Conservation (phyloP, 1,284 basidiomycete species). For the Moesziomyces sp. region DNA sequence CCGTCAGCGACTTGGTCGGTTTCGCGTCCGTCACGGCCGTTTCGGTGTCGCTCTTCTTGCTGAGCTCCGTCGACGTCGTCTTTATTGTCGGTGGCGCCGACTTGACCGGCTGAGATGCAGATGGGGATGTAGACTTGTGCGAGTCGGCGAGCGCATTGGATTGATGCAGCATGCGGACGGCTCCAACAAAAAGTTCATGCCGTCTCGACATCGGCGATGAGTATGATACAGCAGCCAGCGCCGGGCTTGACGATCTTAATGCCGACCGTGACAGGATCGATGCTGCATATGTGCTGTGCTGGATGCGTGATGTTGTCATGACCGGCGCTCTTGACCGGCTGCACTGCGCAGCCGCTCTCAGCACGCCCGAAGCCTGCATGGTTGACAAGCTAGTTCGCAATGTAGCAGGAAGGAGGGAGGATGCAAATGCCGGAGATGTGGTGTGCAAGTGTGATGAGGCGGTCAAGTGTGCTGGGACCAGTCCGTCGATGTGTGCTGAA, state of each 20-base stretch:
- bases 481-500: neutral
- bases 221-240: neutral
- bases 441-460: constrained; percentile 1
- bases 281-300: neutral
- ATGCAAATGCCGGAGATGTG: neutral
- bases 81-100: constrained; percentile 7
- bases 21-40: constrained; percentile 13
- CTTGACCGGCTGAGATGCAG: constrained; percentile 1
- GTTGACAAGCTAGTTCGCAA: neutral
- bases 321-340: constrained; percentile 8
- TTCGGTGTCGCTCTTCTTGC: constrained; percentile 4
- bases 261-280: neutral
- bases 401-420: neutral
- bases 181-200: constrained; percentile 17
- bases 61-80: neutral
- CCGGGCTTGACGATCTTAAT: neutral
- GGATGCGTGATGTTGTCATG: constrained; percentile 1
- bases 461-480: neutral
- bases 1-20: constrained; percentile 27
- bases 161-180: constrained; percentile 27
- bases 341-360: constrained; percentile 26
- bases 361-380: constrained; percentile 26
- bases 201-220: constrained; percentile 4
- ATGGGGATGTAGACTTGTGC: constrained; percentile 16
- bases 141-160: constrained; percentile 17